phyloP scores from a whole-genome alignment of 805 yeast genomes.

The Candida montana region DNA sequence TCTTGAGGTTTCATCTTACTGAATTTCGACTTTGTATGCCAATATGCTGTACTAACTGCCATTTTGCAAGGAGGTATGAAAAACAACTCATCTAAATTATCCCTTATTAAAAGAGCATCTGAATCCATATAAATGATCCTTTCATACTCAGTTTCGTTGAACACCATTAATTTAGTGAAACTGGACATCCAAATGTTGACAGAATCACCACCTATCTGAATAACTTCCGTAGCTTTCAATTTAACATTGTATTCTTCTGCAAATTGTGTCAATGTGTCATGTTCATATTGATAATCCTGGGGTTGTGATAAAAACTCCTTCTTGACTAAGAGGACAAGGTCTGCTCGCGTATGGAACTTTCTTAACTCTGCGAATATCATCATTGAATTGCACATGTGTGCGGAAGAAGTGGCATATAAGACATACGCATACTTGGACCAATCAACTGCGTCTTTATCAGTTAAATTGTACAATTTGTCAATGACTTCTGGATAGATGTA shows the following conservation, averaged over 20 bases:
- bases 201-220: conserved; percentile 14
- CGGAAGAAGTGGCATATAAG: conserved; percentile 50
- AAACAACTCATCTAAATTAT: conserved; percentile 45
- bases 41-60: conserved; percentile 43
- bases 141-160: conserved; percentile 44
- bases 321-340: conserved; percentile 41
- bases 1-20: conserved; percentile 16
- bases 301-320: conserved; percentile 24
- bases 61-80: conserved; percentile 42
- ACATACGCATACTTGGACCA: conserved; percentile 51
- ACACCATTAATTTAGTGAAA: conserved; percentile 51
- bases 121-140: conserved; percentile 54
- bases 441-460: conserved; percentile 23
- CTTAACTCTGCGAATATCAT: conserved; percentile 40
- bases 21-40: conserved; percentile 29
- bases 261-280: conserved; percentile 9
- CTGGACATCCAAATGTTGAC: conserved; percentile 40
- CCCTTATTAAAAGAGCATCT: conserved; percentile 40
- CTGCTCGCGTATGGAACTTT: conserved; percentile 35
- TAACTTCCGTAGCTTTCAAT: conserved; percentile 16
- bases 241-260: conserved; percentile 11
- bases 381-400: conserved; percentile 48
- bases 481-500: conserved; percentile 23
- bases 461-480: conserved; percentile 14
- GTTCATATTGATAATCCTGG: conserved; percentile 8